Conservation (phyloP, 352 stramenopile genomes). For the Globisporangium recalcitrans region DNA sequence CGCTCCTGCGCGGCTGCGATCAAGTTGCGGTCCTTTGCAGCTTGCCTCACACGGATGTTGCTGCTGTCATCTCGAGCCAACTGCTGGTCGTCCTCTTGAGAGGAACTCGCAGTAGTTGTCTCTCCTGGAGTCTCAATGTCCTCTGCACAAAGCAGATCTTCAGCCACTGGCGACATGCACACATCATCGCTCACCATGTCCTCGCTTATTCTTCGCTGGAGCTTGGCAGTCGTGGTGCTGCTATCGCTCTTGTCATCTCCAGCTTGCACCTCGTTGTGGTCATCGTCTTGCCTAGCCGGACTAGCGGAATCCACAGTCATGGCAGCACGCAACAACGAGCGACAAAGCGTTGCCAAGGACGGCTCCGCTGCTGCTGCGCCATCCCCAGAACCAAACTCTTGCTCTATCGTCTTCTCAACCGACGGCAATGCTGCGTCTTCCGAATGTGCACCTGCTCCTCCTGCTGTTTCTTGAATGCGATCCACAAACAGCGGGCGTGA, state of each 20-base stretch:
- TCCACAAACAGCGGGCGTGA: constrained; percentile 36
- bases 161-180: constrained; percentile 33
- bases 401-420: constrained; percentile 34
- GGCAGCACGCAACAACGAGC: constrained; percentile 47
- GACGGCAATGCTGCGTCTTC: constrained; percentile 20
- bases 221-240: neutral
- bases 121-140: constrained; percentile 44
- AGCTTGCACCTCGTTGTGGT: neutral
- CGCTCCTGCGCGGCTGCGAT: constrained; percentile 56
- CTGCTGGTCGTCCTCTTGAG: neutral
- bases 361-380: neutral
- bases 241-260: neutral
- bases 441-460: neutral
- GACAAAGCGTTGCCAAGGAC: constrained; percentile 40
- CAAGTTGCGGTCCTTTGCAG: constrained; percentile 7
- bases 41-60: neutral
- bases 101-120: constrained; percentile 11
- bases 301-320: constrained; percentile 29
- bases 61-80: constrained; percentile 2
- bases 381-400: constrained; percentile 25
- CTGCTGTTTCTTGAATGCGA: constrained; percentile 24
- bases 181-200: constrained; percentile 5
- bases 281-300: no score
- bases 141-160: constrained; percentile 61
- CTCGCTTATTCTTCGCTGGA: neutral